Base-by-base conservation (phyloP, 306 rosid species). In the Pterocarpus macrocarpus region DNA sequence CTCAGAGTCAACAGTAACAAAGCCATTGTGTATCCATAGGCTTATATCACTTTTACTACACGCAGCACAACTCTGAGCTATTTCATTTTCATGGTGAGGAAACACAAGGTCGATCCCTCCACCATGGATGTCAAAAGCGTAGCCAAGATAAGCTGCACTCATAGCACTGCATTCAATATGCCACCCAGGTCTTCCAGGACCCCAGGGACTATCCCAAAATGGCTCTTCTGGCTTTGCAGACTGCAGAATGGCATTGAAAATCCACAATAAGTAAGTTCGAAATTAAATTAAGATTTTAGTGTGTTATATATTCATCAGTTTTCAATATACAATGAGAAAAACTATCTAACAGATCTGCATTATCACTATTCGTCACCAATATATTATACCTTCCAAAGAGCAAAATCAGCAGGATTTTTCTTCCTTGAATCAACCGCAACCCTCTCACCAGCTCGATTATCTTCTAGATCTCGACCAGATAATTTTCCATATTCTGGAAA, bases 151-250 rank as follows among this genome's bases (percentile, higher is more conserved):
- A 79, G 92, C 59, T 56, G 93, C 96, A 80, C 97, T 95, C 99
- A 95, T 95, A 83, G 99, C 98, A 90, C 99, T 95, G 85, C 99
- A 95, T 82, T 95, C 98, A 52, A 95, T 95, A 85, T 95, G 99
- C 99, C 99, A 95, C 41, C 99, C 99, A 59, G 99, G 99, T 87
- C 99, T 88, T 88, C 98, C 97, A 69, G 94, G 88, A 62, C 98
- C 98, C 99, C 99, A 95, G 12, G 97, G 97, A 83, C 98, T 93
- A 73, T 86, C 99, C 99, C 99, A 95, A 86, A 85, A 93, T 68
- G 98, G 99, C 69, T 95, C 99, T 52, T 98, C 99, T 69, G 89
- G 90, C 90, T 95, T 95, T 74, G 93, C 90, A 73, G 98, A 89
- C 98, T 95, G 91, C 84, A 87, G 69, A 64, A 72, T 58, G 47